Conservation (phyloP, 1,139 yeast species). For the Magnusiomyces suaveolens region DNA sequence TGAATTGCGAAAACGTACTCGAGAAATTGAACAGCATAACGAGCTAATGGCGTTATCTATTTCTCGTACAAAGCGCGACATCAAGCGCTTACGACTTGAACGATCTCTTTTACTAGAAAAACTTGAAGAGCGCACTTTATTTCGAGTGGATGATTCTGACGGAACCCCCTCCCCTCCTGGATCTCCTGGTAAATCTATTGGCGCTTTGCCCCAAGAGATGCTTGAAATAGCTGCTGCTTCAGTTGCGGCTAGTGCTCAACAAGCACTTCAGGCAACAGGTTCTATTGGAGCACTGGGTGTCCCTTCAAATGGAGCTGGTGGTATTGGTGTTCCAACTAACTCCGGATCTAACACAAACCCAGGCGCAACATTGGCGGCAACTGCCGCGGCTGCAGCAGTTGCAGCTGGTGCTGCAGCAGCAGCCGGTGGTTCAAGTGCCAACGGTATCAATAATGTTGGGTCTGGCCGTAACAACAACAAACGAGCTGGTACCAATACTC, state of each 20-base stretch:
- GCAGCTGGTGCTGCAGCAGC: conserved; percentile 2
- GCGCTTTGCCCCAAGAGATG: conserved; percentile 1
- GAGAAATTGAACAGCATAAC: conserved; percentile 69
- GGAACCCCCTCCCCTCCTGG: conserved; percentile 2
- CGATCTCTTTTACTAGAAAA: conserved; percentile 72
- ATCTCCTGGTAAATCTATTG: conserved; percentile 4
- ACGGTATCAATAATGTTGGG: neutral
- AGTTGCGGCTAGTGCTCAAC: conserved; percentile 5
- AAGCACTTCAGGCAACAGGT: conserved; percentile 1
- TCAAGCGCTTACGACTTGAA: conserved; percentile 73
- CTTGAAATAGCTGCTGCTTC: conserved; percentile 6
- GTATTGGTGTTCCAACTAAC: neutral
- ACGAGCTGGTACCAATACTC: neutral
- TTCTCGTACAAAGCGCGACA: conserved; percentile 64
- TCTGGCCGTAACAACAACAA: neutral
- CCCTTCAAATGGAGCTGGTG: neutral
- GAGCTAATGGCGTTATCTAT: conserved; percentile 71
- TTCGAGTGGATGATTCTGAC: neutral
- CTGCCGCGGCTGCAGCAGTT: neutral
- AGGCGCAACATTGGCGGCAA: neutral
- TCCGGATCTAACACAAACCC: neutral
- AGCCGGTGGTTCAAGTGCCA: neutral
- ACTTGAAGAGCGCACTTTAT: conserved; percentile 39
- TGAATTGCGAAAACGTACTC: conserved; percentile 62
- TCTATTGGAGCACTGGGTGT: neutral